phyloP scores from a whole-genome alignment of 1,284 basidiomycete genomes.

The Ustilago lituana region DNA sequence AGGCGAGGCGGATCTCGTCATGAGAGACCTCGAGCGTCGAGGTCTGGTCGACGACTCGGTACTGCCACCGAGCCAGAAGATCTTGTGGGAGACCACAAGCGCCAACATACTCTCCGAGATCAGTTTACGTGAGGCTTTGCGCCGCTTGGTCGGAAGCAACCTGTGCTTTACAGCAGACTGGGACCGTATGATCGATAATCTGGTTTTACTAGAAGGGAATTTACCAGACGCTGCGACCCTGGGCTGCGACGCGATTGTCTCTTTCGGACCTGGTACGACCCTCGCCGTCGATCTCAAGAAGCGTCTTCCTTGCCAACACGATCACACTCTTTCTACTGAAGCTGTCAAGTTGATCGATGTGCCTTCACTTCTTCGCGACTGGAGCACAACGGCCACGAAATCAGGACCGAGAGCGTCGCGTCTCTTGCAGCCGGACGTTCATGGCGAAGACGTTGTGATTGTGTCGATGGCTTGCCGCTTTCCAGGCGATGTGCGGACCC shows the following conservation, averaged over 20 bases:
- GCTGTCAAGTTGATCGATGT: slow-evolving; percentile 14
- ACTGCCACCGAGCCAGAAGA: slow-evolving; percentile 15
- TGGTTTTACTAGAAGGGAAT: slow-evolving; percentile 11
- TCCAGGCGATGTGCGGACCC: slow-evolving; percentile 44
- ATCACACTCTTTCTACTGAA: not conserved
- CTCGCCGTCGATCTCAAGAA: slow-evolving; percentile 22
- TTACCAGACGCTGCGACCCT: not conserved
- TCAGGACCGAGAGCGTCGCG: not conserved
- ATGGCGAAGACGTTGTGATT: slow-evolving; percentile 43
- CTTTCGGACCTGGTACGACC: slow-evolving; percentile 25
- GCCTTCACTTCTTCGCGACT: slow-evolving; percentile 3
- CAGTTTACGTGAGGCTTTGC: slow-evolving; percentile 1
- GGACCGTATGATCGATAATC: slow-evolving; percentile 25
- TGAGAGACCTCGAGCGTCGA: slow-evolving; percentile 30
- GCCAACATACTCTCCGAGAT: slow-evolving; percentile 11
- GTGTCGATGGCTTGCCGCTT: slow-evolving; percentile 52
- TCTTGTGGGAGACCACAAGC: slow-evolving; percentile 25
- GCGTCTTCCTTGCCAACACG: slow-evolving; percentile 2
- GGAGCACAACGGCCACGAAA: not conserved
- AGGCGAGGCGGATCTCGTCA: slow-evolving; percentile 8
- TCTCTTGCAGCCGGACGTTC: slow-evolving; percentile 8
- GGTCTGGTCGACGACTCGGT: slow-evolving; percentile 6
- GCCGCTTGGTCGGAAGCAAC: slow-evolving; percentile 23
- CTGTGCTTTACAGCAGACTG: slow-evolving; percentile 29
- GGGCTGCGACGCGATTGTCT: slow-evolving; percentile 5